Evolutionary conservation across 2,329 filamentous ascomycete species (phyloP).

Genomic region (Truncatella angustata): DNA sequence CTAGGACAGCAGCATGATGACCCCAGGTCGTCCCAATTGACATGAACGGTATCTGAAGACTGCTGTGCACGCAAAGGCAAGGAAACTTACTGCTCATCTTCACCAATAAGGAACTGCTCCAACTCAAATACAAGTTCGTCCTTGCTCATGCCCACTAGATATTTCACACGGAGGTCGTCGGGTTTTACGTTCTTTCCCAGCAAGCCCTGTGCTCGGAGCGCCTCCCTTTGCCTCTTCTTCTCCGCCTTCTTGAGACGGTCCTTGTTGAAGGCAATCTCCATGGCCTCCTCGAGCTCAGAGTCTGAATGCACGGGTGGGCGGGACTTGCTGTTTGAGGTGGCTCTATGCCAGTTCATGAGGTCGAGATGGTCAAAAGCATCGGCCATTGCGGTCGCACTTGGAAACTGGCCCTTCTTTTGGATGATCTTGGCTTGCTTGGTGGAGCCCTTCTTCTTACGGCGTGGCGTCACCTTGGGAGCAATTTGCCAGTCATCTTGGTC

Average conservation of each 20-base stretch:
- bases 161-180: constrained; percentile 66
- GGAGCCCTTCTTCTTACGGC: constrained; percentile 26
- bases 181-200: constrained; percentile 58
- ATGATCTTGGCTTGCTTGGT: constrained; percentile 22
- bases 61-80: too few relatives aligned
- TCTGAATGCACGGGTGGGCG: constrained; percentile 61
- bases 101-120: constrained; percentile 63
- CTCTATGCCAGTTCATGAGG: constrained; percentile 77
- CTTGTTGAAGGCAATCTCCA: constrained; percentile 61
- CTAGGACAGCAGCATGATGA: too few relatives aligned
- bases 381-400: constrained; percentile 39
- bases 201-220: constrained; percentile 63
- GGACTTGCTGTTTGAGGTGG: constrained; percentile 58
- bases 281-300: constrained; percentile 60
- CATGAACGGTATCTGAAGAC: too few relatives aligned
- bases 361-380: constrained; percentile 70
- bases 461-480: constrained; percentile 20
- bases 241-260: constrained; percentile 70
- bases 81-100: constrained; percentile 57
- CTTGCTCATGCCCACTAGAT: constrained; percentile 68
- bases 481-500: constrained; percentile 25
- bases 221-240: constrained; percentile 68
- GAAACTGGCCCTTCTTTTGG: constrained; percentile 31
- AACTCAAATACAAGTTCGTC: constrained; percentile 73
- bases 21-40: too few relatives aligned